phyloP scores from a whole-genome alignment of 352 stramenopile species.

The Globisporangium polare region DNA sequence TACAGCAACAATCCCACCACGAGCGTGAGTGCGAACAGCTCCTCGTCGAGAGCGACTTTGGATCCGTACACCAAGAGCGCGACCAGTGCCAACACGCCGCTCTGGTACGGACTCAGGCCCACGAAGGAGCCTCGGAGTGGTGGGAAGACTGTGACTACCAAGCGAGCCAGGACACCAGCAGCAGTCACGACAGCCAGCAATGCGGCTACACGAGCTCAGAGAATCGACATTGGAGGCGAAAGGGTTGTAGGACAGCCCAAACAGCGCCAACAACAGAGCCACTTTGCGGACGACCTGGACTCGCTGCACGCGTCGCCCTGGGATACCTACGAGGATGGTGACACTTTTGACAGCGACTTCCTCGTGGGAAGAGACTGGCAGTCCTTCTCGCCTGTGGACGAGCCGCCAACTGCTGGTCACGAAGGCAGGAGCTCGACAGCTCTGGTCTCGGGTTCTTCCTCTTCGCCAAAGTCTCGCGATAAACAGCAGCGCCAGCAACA shows the following conservation, averaged over 20 bases:
- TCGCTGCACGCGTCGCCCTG: constrained; percentile 2
- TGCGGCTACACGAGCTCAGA: background rate
- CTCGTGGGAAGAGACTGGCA: background rate
- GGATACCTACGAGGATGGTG: constrained; percentile 4
- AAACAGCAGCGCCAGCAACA: background rate
- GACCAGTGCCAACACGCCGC: background rate
- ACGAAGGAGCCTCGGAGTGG: background rate
- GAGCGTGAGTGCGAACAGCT: background rate
- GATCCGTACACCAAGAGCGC: constrained; percentile 3
- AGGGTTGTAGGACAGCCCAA: background rate
- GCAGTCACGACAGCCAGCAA: background rate
- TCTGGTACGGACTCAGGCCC: constrained; percentile 9
- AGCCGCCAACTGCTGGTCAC: background rate
- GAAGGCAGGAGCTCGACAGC: background rate
- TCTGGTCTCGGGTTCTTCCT: background rate
- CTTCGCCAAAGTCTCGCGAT: background rate
- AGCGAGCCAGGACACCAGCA: background rate
- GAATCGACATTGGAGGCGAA: background rate
- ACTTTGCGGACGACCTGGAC: background rate
- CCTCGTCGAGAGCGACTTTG: background rate
- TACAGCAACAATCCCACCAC: background rate
- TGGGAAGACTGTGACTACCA: background rate
- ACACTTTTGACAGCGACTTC: background rate
- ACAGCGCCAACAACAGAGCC: no score
- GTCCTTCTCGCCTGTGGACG: background rate